Evolutionary conservation across 352 stramenopile species (phyloP).

Genomic region (Aphanomyces euteiches): DNA sequence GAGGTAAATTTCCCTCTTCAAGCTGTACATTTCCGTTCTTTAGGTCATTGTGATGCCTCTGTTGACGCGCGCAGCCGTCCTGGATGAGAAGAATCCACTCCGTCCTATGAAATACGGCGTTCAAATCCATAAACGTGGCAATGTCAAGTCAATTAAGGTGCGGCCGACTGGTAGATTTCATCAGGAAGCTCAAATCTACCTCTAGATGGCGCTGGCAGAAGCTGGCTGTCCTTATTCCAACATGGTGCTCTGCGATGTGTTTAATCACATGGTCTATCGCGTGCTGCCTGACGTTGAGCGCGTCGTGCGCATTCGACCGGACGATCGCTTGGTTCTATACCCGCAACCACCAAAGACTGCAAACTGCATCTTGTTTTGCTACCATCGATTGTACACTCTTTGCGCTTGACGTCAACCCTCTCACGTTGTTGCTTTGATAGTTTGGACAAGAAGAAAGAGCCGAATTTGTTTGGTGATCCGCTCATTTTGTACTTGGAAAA

Average conservation of each 20-base stretch:
- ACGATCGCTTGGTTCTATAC: conserved; percentile 74
- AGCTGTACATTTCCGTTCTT: neutral
- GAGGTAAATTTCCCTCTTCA: conserved; percentile 35
- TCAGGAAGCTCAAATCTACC: neutral
- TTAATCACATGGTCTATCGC: conserved; percentile 73
- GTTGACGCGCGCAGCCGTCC: conserved; percentile 1
- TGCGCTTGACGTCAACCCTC: too few relatives aligned
- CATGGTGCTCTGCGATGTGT: conserved; percentile 63
- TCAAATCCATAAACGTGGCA: conserved; percentile 52
- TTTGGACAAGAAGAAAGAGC: conserved; percentile 1
- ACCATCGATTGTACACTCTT: conserved; percentile 46
- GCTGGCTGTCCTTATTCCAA: conserved; percentile 9
- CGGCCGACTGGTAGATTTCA: neutral
- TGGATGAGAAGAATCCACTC: neutral
- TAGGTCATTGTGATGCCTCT: conserved; percentile 23
- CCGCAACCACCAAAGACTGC: conserved; percentile 38
- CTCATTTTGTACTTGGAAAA: conserved; percentile 60
- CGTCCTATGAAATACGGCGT: conserved; percentile 47
- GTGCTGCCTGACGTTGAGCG: conserved; percentile 62
- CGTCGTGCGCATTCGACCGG: conserved; percentile 54
- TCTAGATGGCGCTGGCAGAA: conserved; percentile 21
- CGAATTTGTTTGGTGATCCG: conserved; percentile 49
- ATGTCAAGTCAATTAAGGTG: conserved; percentile 26
- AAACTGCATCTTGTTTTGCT: conserved; percentile 51
- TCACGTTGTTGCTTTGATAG: neutral